These are phyloP conservation scores for Mucor lusitanicus DNA, from an alignment of 371 early-diverging fungal genomes.

Conservation along the genomic window DNA sequence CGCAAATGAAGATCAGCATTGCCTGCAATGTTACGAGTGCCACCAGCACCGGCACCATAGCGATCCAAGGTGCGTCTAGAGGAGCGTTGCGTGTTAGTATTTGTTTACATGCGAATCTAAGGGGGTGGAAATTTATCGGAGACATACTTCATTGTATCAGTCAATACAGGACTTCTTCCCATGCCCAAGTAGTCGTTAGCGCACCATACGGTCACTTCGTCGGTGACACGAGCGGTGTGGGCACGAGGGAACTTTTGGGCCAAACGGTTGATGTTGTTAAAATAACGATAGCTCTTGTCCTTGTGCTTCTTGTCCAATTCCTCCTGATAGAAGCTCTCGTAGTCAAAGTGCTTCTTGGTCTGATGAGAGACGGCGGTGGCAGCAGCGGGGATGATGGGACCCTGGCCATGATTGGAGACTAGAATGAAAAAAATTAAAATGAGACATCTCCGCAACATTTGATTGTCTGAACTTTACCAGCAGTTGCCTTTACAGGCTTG, in stretches of 20 bases:
- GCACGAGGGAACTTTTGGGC: slow-evolving; percentile 92
- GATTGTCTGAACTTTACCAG: slow-evolving; percentile 29
- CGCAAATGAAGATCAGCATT: slow-evolving; percentile 93
- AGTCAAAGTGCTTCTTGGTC: slow-evolving; percentile 73
- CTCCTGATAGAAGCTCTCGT: slow-evolving; percentile 81
- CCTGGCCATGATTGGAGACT: slow-evolving; percentile 22
- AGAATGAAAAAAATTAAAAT: slow-evolving; percentile 5
- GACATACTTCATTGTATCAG: slow-evolving; percentile 89
- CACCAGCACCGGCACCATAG: slow-evolving; percentile 98
- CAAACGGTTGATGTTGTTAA: slow-evolving; percentile 98
- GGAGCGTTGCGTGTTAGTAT: background rate
- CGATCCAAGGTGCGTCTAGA: slow-evolving; percentile 73
- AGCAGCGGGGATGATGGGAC: slow-evolving; percentile 11
- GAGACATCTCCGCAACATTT: slow-evolving; percentile 1
- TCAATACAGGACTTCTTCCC: slow-evolving; percentile 86
- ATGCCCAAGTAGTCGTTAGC: slow-evolving; percentile 98
- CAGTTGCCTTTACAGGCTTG: slow-evolving; percentile 47
- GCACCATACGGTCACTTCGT: slow-evolving; percentile 98
- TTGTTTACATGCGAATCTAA: background rate
- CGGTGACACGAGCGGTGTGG: slow-evolving; percentile 84
- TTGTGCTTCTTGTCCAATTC: slow-evolving; percentile 94
- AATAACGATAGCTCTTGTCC: slow-evolving; percentile 97
- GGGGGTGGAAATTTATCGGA: background rate
- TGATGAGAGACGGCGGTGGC: slow-evolving; percentile 41
- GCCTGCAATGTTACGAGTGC: slow-evolving; percentile 98